Base-by-base conservation (phyloP, 441 rosid genomes). In the Manihot esculenta region DNA sequence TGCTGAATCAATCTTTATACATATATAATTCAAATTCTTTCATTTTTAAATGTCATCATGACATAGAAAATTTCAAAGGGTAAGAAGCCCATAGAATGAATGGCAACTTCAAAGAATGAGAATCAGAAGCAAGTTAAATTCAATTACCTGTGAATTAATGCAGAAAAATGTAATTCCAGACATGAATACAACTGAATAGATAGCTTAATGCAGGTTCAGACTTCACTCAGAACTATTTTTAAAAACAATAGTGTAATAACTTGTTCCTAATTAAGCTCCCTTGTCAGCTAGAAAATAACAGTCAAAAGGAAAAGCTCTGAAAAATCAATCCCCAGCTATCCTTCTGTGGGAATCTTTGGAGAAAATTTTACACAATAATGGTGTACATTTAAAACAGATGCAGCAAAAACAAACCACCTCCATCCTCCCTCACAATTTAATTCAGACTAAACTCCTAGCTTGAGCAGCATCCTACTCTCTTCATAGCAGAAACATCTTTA, bases 401-500 rank as follows among this genome's bases (percentile, higher is more conserved):
- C 55, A 67, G 83, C 81, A 62, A 57, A 35, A 54, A 66, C 68
- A 55, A 75, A 66, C 68, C 42, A 15, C 65, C 72, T 56, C 62
- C 59, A 75, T 76, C 82, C 54, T 51, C 15, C 18, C 3, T 57
- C 20, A 70, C 64, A 67, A 55, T 65, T 62, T 24, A 57, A 33
- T 41, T 30, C 65, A 49, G 53, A 63, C 45, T 30, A 71, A 47
- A 73, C 45, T 33, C 69, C 84, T 86, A 91, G 76, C 84, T 84
- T 1, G 93, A 88, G 86, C 97, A 91, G 85, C 97, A 89, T 50
- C 97, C 92, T 1, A 75, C 80, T 83, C 80, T 88, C 90, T 89
- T 91, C 84, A 89, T 79, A 18, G 87, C 93, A 0, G 95, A 88
- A 53, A 91, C 97, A 75, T 91, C 97, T 80, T 88, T 86, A 76